Evolutionary conservation across 257 asterid species (phyloP).

Genomic region (Solanum appendiculatum): DNA sequence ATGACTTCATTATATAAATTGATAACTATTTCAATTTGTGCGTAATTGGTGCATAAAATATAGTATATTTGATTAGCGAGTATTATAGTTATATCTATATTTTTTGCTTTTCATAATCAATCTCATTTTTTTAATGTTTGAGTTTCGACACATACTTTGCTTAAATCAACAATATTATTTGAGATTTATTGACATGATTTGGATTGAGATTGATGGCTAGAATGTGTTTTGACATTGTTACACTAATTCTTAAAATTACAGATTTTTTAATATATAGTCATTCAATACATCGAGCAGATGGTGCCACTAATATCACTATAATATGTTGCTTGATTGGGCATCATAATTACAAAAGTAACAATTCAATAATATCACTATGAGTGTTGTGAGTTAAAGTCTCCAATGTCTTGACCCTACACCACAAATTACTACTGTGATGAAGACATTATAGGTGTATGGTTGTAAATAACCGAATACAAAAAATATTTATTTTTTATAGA

Average conservation of each 20-base stretch:
- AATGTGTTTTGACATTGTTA: no score
- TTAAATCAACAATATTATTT: not conserved
- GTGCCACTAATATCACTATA: not conserved
- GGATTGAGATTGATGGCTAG: not conserved
- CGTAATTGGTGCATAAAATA: not conserved
- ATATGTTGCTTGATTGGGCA: not conserved
- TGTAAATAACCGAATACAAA: no score
- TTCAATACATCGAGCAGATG: no score
- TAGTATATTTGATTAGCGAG: not conserved
- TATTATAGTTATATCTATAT: no score
- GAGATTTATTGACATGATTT: not conserved
- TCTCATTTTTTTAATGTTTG: not conserved
- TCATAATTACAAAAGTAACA: not conserved
- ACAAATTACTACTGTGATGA: no score
- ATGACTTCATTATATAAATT: no score
- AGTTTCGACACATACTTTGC: no score
- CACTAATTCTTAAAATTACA: no score
- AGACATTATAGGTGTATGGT: no score
- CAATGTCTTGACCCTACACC: not conserved
- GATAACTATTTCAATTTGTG: not conserved
- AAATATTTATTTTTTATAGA: no score
- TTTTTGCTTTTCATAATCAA: not conserved
- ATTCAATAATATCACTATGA: not conserved
- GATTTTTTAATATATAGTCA: no score
- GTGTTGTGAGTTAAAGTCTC: not conserved